A percentile compares a stretch with the other conserved stretches of the same genome.
Conservation (phyloP, 805 yeast species). For the Nakazawaea molendinolei region DNA sequence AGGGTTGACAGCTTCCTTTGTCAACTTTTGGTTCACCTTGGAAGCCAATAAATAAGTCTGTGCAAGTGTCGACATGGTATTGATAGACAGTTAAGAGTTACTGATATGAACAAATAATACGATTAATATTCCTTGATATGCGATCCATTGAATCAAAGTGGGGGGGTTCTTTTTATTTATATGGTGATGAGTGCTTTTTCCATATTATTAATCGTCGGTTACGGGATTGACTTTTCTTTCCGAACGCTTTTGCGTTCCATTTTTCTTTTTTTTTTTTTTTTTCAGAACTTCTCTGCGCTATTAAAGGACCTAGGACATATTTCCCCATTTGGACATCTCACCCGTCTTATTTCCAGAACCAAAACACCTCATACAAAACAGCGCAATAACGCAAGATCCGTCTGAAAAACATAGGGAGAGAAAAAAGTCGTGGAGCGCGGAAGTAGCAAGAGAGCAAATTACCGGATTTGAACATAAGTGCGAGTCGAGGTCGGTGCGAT, state of each 20-base stretch:
- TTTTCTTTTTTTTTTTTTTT: neutral
- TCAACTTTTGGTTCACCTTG: constrained; percentile 55
- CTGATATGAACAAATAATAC: neutral
- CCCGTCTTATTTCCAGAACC: neutral
- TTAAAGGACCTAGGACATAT: neutral
- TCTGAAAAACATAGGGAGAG: neutral
- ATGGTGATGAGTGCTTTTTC: neutral
- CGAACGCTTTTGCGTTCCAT: neutral
- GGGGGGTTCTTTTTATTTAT: constrained; percentile 1
- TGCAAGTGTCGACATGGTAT: constrained; percentile 27
- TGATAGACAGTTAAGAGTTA: neutral
- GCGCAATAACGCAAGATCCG: too few relatives aligned
- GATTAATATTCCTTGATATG: neutral
- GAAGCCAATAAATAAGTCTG: constrained; percentile 58
- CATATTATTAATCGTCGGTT: constrained; percentile 3
- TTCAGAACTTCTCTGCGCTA: neutral
- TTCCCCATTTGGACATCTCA: neutral
- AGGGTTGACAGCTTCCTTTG: constrained; percentile 51
- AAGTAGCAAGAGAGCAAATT: too few relatives aligned
- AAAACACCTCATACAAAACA: neutral
- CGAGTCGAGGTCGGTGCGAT: too few relatives aligned
- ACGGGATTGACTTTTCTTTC: neutral
- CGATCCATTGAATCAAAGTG: neutral
- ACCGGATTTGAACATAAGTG: too few relatives aligned
- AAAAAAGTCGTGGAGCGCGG: neutral